Conservation (phyloP, 192 early-diverging fungal genomes). For the Coemansia sp. region DNA sequence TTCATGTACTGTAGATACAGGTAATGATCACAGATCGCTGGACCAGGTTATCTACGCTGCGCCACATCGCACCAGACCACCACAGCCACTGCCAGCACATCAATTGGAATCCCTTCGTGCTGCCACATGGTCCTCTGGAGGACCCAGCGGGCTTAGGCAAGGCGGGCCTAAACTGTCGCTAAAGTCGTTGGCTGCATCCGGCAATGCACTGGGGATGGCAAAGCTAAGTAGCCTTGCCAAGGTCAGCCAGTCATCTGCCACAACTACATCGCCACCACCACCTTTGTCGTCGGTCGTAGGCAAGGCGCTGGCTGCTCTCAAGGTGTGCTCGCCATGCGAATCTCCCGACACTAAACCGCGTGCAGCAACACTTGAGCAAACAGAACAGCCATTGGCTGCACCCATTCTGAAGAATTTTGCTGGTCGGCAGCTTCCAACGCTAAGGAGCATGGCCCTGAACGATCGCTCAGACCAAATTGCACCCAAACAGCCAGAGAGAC, state of each 20-base stretch:
- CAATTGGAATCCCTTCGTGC: neutral
- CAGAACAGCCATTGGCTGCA: neutral
- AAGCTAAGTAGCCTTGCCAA: neutral
- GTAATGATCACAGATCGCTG: slow-evolving; percentile 8
- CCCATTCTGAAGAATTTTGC: slow-evolving; percentile 29
- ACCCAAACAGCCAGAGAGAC: slow-evolving; percentile 3
- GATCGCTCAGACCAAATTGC: neutral
- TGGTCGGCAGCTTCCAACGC: slow-evolving; percentile 28
- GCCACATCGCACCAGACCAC: slow-evolving; percentile 31
- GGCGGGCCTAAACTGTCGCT: slow-evolving; percentile 8
- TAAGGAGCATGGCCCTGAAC: slow-evolving; percentile 1
- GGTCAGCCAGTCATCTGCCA: neutral
- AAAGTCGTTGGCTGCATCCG: slow-evolving; percentile 8
- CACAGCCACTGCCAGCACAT: neutral
- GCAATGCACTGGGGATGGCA: neutral
- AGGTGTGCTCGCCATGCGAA: slow-evolving; percentile 2
- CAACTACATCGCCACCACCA: neutral
- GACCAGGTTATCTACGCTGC: slow-evolving; percentile 19
- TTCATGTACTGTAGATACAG: slow-evolving; percentile 2
- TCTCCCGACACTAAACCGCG: neutral
- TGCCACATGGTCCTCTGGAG: no score
- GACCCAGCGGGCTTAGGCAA: neutral
- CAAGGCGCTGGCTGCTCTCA: slow-evolving; percentile 39
- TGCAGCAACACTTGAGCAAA: neutral
- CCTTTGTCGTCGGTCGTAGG: slow-evolving; percentile 24